Percentiles rank a stretch among this genome's conserved stretches.
Conservation (phyloP, 805 yeast species). For the Candida ficus region DNA sequence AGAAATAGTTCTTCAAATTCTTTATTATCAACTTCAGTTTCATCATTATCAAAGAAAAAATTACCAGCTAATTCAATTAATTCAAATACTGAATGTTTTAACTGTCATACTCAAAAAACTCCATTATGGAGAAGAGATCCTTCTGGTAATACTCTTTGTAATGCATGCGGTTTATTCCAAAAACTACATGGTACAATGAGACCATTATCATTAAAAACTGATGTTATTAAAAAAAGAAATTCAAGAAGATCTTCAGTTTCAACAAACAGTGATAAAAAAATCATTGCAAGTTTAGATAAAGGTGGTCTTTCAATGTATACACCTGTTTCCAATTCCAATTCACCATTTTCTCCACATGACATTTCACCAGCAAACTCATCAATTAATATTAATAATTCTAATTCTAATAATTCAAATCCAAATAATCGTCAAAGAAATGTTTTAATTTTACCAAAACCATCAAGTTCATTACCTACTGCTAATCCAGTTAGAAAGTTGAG, state of each 20-base stretch:
- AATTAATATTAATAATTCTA: background rate
- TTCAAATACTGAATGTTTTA: slow-evolving; percentile 53
- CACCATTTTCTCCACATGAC: slow-evolving; percentile 15
- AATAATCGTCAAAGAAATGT: slow-evolving; percentile 22
- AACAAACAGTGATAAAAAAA: slow-evolving; percentile 13
- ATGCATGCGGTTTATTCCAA: slow-evolving; percentile 90
- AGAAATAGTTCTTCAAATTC: slow-evolving; percentile 9
- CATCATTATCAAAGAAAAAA: slow-evolving; percentile 21
- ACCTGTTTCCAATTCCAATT: slow-evolving; percentile 20
- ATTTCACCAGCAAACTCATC: slow-evolving; percentile 1
- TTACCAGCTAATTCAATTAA: slow-evolving; percentile 12
- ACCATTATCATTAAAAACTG: slow-evolving; percentile 85
- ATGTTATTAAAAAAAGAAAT: slow-evolving; percentile 78
- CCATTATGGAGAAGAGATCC: slow-evolving; percentile 94
- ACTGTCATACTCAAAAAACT: slow-evolving; percentile 85
- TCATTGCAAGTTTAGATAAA: slow-evolving; percentile 19
- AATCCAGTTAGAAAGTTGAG: background rate
- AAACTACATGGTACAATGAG: slow-evolving; percentile 91
- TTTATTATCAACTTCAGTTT: slow-evolving; percentile 18
- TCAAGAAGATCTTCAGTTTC: slow-evolving; percentile 25
- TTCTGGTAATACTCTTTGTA: slow-evolving; percentile 85
- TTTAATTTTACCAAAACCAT: slow-evolving; percentile 26
- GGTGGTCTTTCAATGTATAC: slow-evolving; percentile 18
- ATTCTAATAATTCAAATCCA: background rate
- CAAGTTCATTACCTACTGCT: slow-evolving; percentile 6